A percentile compares a stretch with the other conserved stretches of the same genome.
Conservation (phyloP, 1,139 yeast species). For the Petasospora fabianii region DNA sequence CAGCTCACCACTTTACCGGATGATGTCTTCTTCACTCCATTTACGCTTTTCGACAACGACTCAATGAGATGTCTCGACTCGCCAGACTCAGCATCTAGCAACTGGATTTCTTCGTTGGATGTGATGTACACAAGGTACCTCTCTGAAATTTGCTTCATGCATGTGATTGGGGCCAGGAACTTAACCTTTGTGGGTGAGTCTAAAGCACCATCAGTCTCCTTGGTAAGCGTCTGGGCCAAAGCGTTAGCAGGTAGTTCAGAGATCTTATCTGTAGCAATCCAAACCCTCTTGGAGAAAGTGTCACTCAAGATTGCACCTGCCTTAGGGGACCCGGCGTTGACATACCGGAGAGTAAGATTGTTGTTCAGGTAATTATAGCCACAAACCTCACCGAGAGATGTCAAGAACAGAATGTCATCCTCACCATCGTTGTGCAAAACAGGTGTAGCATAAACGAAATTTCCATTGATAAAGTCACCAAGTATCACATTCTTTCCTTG, state of each 20-base stretch:
- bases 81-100: constrained; percentile 24
- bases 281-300: constrained; percentile 11
- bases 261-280: constrained; percentile 20
- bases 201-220: constrained; percentile 16
- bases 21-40: constrained; percentile 35
- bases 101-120: constrained; percentile 33
- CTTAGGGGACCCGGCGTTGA: constrained; percentile 9
- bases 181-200: constrained; percentile 27
- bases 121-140: constrained; percentile 32
- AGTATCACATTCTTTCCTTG: constrained; percentile 58
- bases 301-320: constrained; percentile 21
- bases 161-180: constrained; percentile 19
- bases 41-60: constrained; percentile 36
- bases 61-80: constrained; percentile 29
- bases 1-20: constrained; percentile 35
- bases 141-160: constrained; percentile 23
- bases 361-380: constrained; percentile 17
- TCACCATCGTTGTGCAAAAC: constrained; percentile 24
- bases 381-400: constrained; percentile 41
- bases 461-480: constrained; percentile 44
- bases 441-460: constrained; percentile 37
- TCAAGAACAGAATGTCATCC: constrained; percentile 36
- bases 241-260: constrained; percentile 4
- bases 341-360: constrained; percentile 16
- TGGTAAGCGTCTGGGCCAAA: constrained; percentile 7